Evolutionary conservation across 2,329 filamentous ascomycete genomes (phyloP).

Genomic region (Penicillium sp.): DNA sequence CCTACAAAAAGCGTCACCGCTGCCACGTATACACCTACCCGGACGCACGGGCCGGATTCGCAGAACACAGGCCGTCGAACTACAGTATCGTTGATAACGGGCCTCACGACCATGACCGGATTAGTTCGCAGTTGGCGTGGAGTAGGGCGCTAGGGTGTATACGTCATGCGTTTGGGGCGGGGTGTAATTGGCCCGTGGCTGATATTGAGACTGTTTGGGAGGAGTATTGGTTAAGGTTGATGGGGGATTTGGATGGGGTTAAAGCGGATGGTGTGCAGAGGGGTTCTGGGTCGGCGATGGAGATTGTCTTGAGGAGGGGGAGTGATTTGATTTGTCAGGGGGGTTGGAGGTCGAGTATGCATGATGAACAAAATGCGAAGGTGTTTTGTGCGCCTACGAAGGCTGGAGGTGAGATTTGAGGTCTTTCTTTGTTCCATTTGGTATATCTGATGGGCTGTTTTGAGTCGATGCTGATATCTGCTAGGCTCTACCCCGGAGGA

Average conservation of each 20-base stretch:
- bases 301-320: constrained; percentile 10
- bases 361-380: constrained; percentile 29
- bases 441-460: neutral
- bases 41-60: constrained; percentile 66
- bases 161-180: constrained; percentile 62
- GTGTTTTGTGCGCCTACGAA: constrained; percentile 46
- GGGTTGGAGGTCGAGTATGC: neutral
- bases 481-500: constrained; percentile 32
- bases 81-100: constrained; percentile 6
- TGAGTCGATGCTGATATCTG: neutral
- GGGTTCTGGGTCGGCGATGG: constrained; percentile 20
- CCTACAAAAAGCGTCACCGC: constrained; percentile 39
- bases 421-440: constrained; percentile 19
- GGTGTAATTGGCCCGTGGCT: constrained; percentile 35
- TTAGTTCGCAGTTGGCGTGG: constrained; percentile 69
- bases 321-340: constrained; percentile 8
- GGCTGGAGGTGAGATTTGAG: constrained; percentile 42
- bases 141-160: constrained; percentile 65
- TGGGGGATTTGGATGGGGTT: constrained; percentile 29
- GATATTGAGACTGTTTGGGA: constrained; percentile 51
- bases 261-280: constrained; percentile 22
- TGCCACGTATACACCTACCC: constrained; percentile 59
- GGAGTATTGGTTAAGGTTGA: constrained; percentile 39
- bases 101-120: constrained; percentile 26
- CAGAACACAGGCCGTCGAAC: constrained; percentile 67